These are phyloP conservation scores for Scortechinia acanthostroma DNA, from an alignment of 2,329 filamentous ascomycete species.

Conservation along the genomic window DNA sequence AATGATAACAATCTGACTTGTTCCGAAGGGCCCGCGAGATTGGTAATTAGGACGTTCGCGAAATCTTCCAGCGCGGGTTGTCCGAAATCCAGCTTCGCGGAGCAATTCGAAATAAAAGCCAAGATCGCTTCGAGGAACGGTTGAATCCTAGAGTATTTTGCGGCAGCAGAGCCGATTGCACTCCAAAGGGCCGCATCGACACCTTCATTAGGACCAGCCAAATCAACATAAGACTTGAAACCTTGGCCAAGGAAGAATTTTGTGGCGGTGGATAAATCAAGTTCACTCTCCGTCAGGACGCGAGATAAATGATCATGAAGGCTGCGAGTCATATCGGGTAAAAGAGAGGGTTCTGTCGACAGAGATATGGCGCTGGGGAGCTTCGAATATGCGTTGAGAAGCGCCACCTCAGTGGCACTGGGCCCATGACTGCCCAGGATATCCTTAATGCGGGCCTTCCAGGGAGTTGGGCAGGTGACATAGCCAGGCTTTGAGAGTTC, in stretches of 20 bases:
- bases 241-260: conserved; percentile 35
- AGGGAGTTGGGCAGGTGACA: conserved; percentile 7
- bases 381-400: conserved; percentile 26
- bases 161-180: conserved; percentile 16
- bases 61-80: conserved; percentile 27
- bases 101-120: not conserved
- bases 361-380: conserved; percentile 22
- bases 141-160: not conserved
- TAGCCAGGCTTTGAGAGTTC: conserved; percentile 1
- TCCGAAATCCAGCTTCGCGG: not conserved
- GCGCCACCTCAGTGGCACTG: conserved; percentile 4
- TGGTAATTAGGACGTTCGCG: conserved; percentile 35
- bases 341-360: conserved; percentile 14
- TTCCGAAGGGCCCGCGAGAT: conserved; percentile 43
- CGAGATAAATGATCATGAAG: not conserved
- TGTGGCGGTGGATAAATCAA: conserved; percentile 9
- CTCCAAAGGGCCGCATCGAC: conserved; percentile 29
- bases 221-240: conserved; percentile 32
- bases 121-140: not conserved
- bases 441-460: conserved; percentile 28
- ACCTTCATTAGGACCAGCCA: conserved; percentile 18
- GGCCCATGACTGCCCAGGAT: conserved; percentile 19
- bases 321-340: conserved; percentile 18
- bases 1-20: conserved; percentile 40
- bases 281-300: conserved; percentile 13